Conservation (phyloP, 164 flowering plant species). For the Vitis cinerea region DNA sequence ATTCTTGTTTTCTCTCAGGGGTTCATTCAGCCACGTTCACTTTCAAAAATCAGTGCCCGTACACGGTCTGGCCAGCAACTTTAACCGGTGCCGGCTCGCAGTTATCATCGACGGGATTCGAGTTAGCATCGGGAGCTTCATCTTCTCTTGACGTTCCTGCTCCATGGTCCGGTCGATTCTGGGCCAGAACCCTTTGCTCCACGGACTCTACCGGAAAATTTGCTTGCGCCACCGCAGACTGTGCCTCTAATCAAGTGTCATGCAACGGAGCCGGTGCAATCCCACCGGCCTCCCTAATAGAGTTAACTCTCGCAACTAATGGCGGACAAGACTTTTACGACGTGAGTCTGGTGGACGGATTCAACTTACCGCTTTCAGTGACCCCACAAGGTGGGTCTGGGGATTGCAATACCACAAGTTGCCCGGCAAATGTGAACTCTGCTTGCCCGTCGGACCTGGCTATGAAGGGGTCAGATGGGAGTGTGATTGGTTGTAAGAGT, state of each 20-base stretch:
- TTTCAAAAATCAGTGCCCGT: constrained; percentile 14
- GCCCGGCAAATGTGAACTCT: constrained; percentile 30
- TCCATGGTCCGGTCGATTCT: constrained; percentile 32
- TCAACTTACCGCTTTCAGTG: constrained; percentile 27
- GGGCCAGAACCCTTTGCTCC: constrained; percentile 32
- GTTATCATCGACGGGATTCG: constrained; percentile 23
- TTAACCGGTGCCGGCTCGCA: constrained; percentile 12
- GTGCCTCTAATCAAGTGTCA: constrained; percentile 21
- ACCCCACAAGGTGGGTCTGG: constrained; percentile 18
- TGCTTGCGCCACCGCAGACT: constrained; percentile 33
- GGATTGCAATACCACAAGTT: constrained; percentile 32
- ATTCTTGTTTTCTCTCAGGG: constrained; percentile 1
- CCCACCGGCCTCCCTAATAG: constrained; percentile 33
- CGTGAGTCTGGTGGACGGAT: constrained; percentile 41
- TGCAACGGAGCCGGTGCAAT: constrained; percentile 34
- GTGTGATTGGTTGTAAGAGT: constrained; percentile 29
- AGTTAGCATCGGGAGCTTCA: constrained; percentile 3
- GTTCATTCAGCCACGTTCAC: constrained; percentile 13
- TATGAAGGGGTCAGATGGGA: constrained; percentile 17
- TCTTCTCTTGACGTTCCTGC: constrained; percentile 5
- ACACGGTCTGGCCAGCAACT: constrained; percentile 25
- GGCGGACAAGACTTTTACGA: constrained; percentile 29
- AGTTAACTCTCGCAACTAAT: constrained; percentile 15
- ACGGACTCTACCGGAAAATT: constrained; percentile 13
- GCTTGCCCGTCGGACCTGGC: constrained; percentile 40